Evolutionary conservation across 345 rosid species (phyloP).

Genomic region (Pelargonium nanum): DNA sequence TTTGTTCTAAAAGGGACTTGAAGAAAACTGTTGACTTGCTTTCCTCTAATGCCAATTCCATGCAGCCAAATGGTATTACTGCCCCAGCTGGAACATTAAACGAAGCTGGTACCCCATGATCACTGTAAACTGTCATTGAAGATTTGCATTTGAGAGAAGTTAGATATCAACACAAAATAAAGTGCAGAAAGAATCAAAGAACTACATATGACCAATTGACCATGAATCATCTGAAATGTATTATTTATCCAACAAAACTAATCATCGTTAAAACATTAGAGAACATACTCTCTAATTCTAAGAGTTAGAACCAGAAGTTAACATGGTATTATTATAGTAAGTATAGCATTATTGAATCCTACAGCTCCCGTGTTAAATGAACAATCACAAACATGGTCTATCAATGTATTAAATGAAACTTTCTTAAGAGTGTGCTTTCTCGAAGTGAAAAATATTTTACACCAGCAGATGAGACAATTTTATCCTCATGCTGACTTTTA

Average conservation of each 20-base stretch:
- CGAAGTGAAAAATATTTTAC: too few relatives aligned
- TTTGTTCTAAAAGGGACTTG: conserved; percentile 40
- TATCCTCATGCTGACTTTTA: too few relatives aligned
- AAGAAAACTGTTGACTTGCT: conserved; percentile 41
- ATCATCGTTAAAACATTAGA: too few relatives aligned
- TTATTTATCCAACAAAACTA: background rate
- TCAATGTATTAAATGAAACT: too few relatives aligned
- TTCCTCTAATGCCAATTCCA: conserved; percentile 67
- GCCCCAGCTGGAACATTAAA: conserved; percentile 72
- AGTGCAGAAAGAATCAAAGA: too few relatives aligned
- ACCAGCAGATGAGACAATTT: too few relatives aligned
- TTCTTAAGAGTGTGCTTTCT: too few relatives aligned
- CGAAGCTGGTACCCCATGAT: conserved; percentile 73
- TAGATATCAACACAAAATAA: background rate
- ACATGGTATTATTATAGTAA: background rate
- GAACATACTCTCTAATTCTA: background rate
- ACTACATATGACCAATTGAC: background rate
- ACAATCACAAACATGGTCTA: too few relatives aligned
- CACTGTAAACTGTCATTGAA: conserved; percentile 49
- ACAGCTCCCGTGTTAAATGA: background rate
- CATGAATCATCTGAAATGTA: background rate
- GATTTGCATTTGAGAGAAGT: background rate
- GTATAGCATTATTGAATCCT: background rate
- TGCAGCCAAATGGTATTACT: conserved; percentile 82
- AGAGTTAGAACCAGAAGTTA: background rate